Conservation (phyloP, 805 yeast genomes). For the Candida morakotiae region DNA sequence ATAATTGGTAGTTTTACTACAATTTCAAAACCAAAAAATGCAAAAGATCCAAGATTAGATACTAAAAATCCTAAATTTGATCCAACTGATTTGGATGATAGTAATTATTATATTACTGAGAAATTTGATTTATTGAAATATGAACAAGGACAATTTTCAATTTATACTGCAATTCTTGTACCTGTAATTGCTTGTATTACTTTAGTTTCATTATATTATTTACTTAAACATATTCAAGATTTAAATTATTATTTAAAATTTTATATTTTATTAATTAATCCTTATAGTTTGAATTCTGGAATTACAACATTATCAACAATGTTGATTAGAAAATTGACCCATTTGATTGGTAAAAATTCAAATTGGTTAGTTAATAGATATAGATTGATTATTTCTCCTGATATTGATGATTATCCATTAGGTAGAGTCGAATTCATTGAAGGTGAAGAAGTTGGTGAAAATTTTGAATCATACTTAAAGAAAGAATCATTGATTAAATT, state of each 20-base stretch:
- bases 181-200: conserved; percentile 42
- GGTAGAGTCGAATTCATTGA: conserved; percentile 28
- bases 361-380: conserved; percentile 30
- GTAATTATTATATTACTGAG: conserved; percentile 10
- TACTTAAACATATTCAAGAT: conserved; percentile 26
- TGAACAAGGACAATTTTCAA: conserved; percentile 4
- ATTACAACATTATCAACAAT: conserved; percentile 21
- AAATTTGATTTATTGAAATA: conserved; percentile 7
- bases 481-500: conserved; percentile 4
- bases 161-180: conserved; percentile 14
- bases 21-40: conserved; percentile 20
- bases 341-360: conserved; percentile 21
- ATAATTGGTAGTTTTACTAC: conserved; percentile 17
- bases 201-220: conserved; percentile 36
- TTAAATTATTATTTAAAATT: conserved; percentile 29
- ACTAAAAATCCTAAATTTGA: conserved; percentile 14
- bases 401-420: conserved; percentile 27
- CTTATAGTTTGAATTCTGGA: conserved; percentile 28
- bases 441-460: conserved; percentile 22
- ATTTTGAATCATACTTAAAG: conserved; percentile 15
- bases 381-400: conserved; percentile 38
- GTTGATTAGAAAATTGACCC: conserved; percentile 21
- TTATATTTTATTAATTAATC: conserved; percentile 31
- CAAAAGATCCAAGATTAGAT: conserved; percentile 17
- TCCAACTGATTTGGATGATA: conserved; percentile 21